Base-by-base conservation (phyloP, 1,284 basidiomycete species). In the Erythrobasidium hasegawianum region DNA sequence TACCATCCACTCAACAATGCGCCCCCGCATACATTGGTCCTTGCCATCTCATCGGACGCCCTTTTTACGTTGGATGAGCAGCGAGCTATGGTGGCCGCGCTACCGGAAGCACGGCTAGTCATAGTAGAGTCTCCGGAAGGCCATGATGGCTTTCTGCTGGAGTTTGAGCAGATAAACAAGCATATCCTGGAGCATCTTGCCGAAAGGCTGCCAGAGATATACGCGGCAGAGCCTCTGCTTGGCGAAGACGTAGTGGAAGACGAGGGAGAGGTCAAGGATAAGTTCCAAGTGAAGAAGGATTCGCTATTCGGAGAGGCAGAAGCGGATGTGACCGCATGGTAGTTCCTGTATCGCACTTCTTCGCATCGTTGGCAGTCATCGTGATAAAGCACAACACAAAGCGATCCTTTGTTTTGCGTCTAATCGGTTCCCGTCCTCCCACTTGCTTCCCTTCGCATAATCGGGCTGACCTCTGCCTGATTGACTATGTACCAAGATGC, bases 81-180 rank as follows among this genome's bases (percentile, higher is more conserved):
- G 77, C 81, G 82, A 57, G 86, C 89, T 70, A 83, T 96, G 64
- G 89, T 90, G 1, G 82, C 82, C 1, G 83, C 87, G 72, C 88
- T 94, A 41, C 88, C 88, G 0, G 83, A 82, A 27, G 87, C 90
- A 0, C 84, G 90, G 74, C 82, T 95, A 43, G 85, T 74, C 45
- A 70, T 75, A 3, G 58, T 72, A 13, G 67, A 86, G 2, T 87
- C 85, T 2, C 86, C 85, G 0, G 95, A 97, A 76, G 96, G 95
- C 0, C 95, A 98, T 76, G 96, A 98, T 75, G 96, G 95, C 5
- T 98, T 98, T 79, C 79, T 98, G 70, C 82, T 96, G 68, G 93
- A 97, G 79, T 96, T 96, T 76, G 88, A 93, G 80, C 85, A 86
- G 71, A 95, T 97, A 75, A 93, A 96, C 75, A 79, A 77, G 49